A percentile compares a stretch with the other conserved stretches of the same genome.
Evolutionary conservation across 2,329 filamentous ascomycete species (phyloP).

Genomic region (Xylaria sp.): DNA sequence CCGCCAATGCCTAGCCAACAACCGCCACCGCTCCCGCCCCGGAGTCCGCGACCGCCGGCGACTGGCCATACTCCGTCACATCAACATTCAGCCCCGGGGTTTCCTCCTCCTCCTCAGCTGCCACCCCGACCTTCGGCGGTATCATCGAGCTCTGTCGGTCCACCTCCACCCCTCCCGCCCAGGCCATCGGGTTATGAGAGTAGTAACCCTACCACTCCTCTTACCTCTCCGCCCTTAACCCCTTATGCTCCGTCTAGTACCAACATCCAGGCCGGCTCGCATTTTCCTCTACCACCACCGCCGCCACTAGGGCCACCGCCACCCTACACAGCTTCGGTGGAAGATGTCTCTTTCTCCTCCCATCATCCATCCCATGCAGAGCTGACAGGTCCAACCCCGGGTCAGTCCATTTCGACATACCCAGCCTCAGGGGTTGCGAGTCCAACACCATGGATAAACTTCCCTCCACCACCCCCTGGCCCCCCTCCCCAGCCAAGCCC

Average conservation of each 20-base stretch:
- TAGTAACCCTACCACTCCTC: constrained; percentile 6
- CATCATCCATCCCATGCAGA: constrained; percentile 9
- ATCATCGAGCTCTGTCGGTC: constrained; percentile 8
- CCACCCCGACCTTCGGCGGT: constrained; percentile 29
- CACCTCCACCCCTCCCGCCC: constrained; percentile 39
- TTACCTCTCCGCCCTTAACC: constrained; percentile 8
- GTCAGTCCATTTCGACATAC: not conserved
- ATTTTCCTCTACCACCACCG: constrained; percentile 37
- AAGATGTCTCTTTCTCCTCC: constrained; percentile 3
- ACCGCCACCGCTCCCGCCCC: constrained; percentile 41
- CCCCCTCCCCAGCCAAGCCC: constrained; percentile 29
- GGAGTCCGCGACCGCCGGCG: constrained; percentile 37
- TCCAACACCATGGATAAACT: constrained; percentile 17
- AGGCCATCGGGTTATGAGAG: constrained; percentile 37
- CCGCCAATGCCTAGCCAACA: constrained; percentile 30
- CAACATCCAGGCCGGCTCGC: constrained; percentile 21
- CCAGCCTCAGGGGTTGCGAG: constrained; percentile 12
- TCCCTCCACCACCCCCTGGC: constrained; percentile 36
- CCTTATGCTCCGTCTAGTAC: constrained; percentile 21
- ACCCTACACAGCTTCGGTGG: constrained; percentile 12
- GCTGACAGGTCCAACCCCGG: not conserved
- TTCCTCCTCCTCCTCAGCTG: constrained; percentile 33
- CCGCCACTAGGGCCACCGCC: constrained; percentile 37
- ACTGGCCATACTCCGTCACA: constrained; percentile 8
- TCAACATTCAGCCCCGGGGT: constrained; percentile 18